Percentiles rank a stretch among this genome's conserved stretches.
Evolutionary conservation across 139 green algal species (phyloP).

Genomic region (Chlamydomonas schloesseri): DNA sequence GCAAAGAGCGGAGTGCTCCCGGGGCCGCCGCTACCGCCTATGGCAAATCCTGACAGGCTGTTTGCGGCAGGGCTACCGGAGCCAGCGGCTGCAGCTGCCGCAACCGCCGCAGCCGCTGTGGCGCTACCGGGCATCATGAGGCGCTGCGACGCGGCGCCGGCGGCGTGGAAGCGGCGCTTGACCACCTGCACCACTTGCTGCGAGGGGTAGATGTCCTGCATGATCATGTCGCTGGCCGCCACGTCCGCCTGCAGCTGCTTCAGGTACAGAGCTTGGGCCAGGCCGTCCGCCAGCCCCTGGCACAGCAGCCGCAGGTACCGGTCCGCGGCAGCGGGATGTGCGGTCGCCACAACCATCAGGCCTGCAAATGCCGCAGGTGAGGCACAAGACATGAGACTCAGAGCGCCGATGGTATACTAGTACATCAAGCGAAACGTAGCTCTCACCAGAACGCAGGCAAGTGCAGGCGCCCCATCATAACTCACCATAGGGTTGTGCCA

Average conservation of each 20-base stretch:
- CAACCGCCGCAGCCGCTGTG: too few species aligned
- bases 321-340: neutral
- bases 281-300: neutral
- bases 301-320: slow-evolving; percentile 1
- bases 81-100: too few species aligned
- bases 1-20: too few species aligned
- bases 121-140: neutral
- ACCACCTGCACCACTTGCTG: neutral
- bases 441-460: too few species aligned
- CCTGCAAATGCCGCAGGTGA: neutral
- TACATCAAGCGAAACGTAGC: too few species aligned
- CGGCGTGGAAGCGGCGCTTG: neutral
- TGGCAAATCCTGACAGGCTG: too few species aligned
- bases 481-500: neutral
- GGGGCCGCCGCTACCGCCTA: too few species aligned
- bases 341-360: neutral
- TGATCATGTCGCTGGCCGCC: neutral
- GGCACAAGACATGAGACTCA: too few species aligned
- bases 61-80: too few species aligned
- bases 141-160: neutral
- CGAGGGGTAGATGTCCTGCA: neutral
- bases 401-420: too few species aligned
- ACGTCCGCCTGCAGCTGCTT: slow-evolving; percentile 5
- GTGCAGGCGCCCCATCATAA: too few species aligned
- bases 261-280: slow-evolving; percentile 1